phyloP scores from a whole-genome alignment of 352 stramenopile species.

The Poterioochromonas sp. region DNA sequence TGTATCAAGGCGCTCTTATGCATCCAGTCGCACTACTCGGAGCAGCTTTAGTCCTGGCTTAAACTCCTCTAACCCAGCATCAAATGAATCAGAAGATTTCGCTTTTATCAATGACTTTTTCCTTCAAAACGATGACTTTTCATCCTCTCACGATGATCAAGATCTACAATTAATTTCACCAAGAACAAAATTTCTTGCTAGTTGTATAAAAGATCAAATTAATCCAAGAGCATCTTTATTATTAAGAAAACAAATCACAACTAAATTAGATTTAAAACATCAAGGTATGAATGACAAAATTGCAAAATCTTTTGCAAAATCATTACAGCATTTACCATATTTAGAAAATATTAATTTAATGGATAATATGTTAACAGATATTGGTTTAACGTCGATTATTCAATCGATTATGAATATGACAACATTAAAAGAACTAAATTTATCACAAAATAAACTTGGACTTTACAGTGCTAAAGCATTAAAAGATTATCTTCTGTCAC shows the following conservation, averaged over 20 bases:
- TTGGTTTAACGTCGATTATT: not conserved
- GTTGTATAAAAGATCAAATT: too few species aligned
- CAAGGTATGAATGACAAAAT: conserved; percentile 26
- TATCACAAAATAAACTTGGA: conserved; percentile 41
- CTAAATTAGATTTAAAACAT: conserved; percentile 3
- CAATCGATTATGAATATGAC: not conserved
- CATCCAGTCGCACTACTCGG: too few species aligned
- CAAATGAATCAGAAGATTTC: too few species aligned
- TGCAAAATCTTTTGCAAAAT: conserved; percentile 1
- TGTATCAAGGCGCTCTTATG: too few species aligned
- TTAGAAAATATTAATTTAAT: conserved; percentile 31
- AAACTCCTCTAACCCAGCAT: too few species aligned
- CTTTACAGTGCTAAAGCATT: conserved; percentile 30
- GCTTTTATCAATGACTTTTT: too few species aligned
- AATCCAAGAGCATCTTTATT: conserved; percentile 9
- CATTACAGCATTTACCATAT: conserved; percentile 31
- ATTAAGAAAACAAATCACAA: conserved; percentile 15
- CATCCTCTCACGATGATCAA: too few species aligned
- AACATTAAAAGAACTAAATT: conserved; percentile 32
- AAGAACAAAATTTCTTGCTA: too few species aligned
- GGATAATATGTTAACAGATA: conserved; percentile 41
- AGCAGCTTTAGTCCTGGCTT: too few species aligned
- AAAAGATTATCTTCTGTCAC: conserved; percentile 15
- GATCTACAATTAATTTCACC: too few species aligned
- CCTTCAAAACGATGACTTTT: too few species aligned